Percentiles rank a stretch among this genome's conserved stretches.
Conservation (phyloP, 2,329 filamentous ascomycete genomes). For the Diaporthe citri region DNA sequence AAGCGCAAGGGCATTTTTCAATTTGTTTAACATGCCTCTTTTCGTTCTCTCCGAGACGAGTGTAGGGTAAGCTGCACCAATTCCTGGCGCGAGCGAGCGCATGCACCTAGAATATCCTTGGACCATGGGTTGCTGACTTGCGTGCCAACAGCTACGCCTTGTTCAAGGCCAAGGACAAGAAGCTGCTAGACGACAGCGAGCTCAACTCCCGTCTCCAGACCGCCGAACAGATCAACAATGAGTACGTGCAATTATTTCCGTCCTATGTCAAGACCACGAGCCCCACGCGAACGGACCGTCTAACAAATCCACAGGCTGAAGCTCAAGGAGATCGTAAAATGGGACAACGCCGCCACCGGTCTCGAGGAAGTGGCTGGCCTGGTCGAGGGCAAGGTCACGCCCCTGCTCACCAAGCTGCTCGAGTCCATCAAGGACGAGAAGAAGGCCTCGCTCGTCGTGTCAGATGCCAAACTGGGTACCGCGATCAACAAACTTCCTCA, state of each 20-base stretch:
- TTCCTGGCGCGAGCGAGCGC: neutral
- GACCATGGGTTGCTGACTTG: constrained; percentile 45
- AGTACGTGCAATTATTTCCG: constrained; percentile 69
- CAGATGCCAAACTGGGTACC: constrained; percentile 91
- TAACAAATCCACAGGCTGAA: constrained; percentile 73
- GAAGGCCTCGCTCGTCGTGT: constrained; percentile 94
- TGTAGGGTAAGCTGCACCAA: constrained; percentile 71
- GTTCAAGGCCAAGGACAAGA: constrained; percentile 99
- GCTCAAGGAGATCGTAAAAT: constrained; percentile 97
- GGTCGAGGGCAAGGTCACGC: constrained; percentile 94
- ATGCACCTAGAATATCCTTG: neutral
- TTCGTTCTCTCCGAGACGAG: constrained; percentile 95
- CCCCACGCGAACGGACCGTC: constrained; percentile 16
- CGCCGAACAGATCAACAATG: constrained; percentile 86
- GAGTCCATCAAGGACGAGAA: constrained; percentile 96
- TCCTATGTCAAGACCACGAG: neutral
- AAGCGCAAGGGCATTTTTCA: constrained; percentile 39
- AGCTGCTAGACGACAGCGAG: constrained; percentile 86
- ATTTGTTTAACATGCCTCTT: constrained; percentile 77
- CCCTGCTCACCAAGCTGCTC: constrained; percentile 84
- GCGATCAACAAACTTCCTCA: constrained; percentile 93
- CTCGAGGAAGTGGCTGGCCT: constrained; percentile 91
- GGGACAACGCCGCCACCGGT: constrained; percentile 91
- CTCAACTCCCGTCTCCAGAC: constrained; percentile 80
- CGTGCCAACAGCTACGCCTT: constrained; percentile 82